Conservation (phyloP, 495 filamentous ascomycete genomes). For the Glarea lozoyensis region DNA sequence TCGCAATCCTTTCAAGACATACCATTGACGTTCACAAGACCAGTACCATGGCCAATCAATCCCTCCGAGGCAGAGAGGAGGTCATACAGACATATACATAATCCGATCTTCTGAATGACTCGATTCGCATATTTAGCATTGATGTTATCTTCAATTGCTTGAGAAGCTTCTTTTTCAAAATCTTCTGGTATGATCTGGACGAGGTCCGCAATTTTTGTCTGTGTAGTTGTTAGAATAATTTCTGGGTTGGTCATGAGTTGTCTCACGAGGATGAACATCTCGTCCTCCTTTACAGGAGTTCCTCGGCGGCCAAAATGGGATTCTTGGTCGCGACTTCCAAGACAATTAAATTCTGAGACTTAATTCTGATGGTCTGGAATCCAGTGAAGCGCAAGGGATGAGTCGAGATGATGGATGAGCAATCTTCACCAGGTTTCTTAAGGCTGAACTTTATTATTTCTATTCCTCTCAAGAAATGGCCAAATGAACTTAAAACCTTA, state of each 20-base stretch:
- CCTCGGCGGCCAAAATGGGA: too few species aligned
- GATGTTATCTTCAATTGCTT: slow-evolving; percentile 86
- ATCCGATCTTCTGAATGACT: slow-evolving; percentile 69
- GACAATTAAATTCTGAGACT: too few species aligned
- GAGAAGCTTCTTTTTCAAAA: slow-evolving; percentile 66
- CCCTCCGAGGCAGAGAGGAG: slow-evolving; percentile 81
- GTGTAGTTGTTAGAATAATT: not conserved
- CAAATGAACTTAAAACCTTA: too few species aligned
- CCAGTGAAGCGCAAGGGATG: too few species aligned
- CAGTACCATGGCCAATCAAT: slow-evolving; percentile 80
- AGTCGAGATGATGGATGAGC: too few species aligned
- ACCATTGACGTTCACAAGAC: slow-evolving; percentile 89
- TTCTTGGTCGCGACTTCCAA: too few species aligned
- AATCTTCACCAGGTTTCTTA: too few species aligned
- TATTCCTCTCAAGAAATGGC: too few species aligned
- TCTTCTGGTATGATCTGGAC: slow-evolving; percentile 84
- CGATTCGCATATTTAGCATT: slow-evolving; percentile 95
- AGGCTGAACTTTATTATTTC: too few species aligned
- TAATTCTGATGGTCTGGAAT: too few species aligned
- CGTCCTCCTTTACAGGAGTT: too few species aligned
- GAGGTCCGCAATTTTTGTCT: slow-evolving; percentile 75
- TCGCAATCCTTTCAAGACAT: slow-evolving; percentile 11
- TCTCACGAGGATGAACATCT: slow-evolving; percentile 53
- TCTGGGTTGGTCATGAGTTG: slow-evolving; percentile 15
- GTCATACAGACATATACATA: slow-evolving; percentile 88